These are phyloP conservation scores for Russula dissimulans DNA, from an alignment of 768 basidiomycete species.

Conservation along the genomic window DNA sequence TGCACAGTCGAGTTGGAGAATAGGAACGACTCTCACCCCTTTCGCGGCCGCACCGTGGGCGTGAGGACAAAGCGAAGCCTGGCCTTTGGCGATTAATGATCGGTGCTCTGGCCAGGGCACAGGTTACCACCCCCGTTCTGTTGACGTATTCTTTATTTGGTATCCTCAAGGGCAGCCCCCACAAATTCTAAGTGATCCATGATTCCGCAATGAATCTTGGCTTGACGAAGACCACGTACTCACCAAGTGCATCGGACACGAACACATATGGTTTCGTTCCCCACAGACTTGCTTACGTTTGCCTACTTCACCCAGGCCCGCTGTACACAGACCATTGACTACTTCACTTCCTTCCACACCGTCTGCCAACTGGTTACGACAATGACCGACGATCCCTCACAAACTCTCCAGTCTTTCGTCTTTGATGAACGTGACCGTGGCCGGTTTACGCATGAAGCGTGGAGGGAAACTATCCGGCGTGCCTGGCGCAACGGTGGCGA, in stretches of 20 bases:
- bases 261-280: not conserved
- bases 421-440: constrained; percentile 52
- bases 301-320: constrained; percentile 75
- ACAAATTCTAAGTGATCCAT: constrained; percentile 32
- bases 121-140: no score
- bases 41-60: no score
- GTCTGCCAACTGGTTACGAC: constrained; percentile 44
- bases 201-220: constrained; percentile 45
- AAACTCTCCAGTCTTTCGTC: constrained; percentile 47
- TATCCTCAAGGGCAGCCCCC: constrained; percentile 39
- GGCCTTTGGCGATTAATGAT: no score
- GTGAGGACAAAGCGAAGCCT: no score
- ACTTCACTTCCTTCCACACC: constrained; percentile 51
- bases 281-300: constrained; percentile 60
- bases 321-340: constrained; percentile 53
- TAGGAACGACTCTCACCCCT: no score
- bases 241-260: constrained; percentile 39
- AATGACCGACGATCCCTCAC: constrained; percentile 37
- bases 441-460: constrained; percentile 56
- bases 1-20: no score
- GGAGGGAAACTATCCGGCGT: constrained; percentile 49
- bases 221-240: constrained; percentile 56
- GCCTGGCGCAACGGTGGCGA: constrained; percentile 43
- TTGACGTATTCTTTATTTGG: no score
- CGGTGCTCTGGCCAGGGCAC: no score